These are phyloP conservation scores for Iodosphaeria phyllophila DNA, from an alignment of 2,329 filamentous ascomycete genomes.

Conservation along the genomic window DNA sequence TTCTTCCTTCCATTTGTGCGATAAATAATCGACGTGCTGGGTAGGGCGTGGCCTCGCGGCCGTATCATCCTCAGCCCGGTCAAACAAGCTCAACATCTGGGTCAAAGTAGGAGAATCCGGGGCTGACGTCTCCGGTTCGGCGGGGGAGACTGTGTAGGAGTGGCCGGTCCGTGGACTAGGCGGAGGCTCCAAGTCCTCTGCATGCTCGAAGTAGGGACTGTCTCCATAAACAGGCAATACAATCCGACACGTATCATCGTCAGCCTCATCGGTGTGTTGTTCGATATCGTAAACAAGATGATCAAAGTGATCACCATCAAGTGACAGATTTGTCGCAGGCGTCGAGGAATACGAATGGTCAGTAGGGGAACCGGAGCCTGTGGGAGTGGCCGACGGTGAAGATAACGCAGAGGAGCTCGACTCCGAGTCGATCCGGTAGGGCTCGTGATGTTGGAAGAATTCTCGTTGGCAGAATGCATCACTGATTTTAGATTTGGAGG, in stretches of 20 bases:
- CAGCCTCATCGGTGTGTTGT: too few species aligned
- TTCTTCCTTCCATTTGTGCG: slow-evolving; percentile 83
- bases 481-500: slow-evolving; percentile 25
- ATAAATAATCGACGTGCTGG: slow-evolving; percentile 86
- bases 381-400: slow-evolving; percentile 31
- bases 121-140: slow-evolving; percentile 31
- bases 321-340: slow-evolving; percentile 41
- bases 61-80: slow-evolving; percentile 62
- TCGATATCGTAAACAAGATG: slow-evolving; percentile 29
- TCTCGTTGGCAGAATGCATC: slow-evolving; percentile 28
- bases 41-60: slow-evolving; percentile 58
- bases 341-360: slow-evolving; percentile 47
- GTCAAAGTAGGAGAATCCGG: too few species aligned
- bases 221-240: slow-evolving; percentile 26
- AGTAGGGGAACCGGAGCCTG: slow-evolving; percentile 33
- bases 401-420: slow-evolving; percentile 36
- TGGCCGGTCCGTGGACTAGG: slow-evolving; percentile 29
- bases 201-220: slow-evolving; percentile 25
- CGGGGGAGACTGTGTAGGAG: slow-evolving; percentile 31
- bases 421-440: slow-evolving; percentile 16
- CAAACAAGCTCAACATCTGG: too few species aligned
- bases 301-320: slow-evolving; percentile 26
- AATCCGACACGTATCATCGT: too few species aligned
- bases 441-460: slow-evolving; percentile 18
- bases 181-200: slow-evolving; percentile 30